Evolutionary conservation across 139 green algal genomes (phyloP), one percentile per base, ranked within the genome.

Genomic region (Pycnococcus provasolii): DNA sequence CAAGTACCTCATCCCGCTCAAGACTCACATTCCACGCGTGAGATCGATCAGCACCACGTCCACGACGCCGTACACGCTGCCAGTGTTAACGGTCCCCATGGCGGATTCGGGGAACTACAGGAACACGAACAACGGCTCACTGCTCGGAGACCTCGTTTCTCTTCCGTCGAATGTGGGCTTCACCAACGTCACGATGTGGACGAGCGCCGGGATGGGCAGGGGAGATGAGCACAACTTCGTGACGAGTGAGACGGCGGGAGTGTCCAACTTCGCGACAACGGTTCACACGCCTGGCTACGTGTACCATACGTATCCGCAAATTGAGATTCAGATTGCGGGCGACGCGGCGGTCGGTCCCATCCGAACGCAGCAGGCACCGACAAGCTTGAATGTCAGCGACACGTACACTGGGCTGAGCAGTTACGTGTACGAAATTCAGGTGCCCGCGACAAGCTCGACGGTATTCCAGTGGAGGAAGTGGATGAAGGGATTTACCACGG

Each of bases 241-340:
- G 26, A 26, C 26, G 26, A 26, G 26, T 26, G 26, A 26, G 26
- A 9, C 48, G 48, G 9, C 48, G 48, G 9, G 48, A 55, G 48
- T 11, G 11, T 37, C 48, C 48, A 11, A 9, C 48, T 55, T 9
- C 48, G 48, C 48, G 48, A 9, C 48, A 55, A 55, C 48, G 48
- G 54, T 61, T n/a, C 9, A n/a, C 54, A 61, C 54, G n/a, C 7
- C 7, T 5, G 54, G 54, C 9, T 61, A 61, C 54, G 9, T 61
- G 9, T 9, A 8, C 7, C 40, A 61, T 6, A 26, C 8, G 7
- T 61, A 42, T 26, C 54, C 54, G n/a, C 6, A 8, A 26, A 37
- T 61, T 6, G 40, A 61, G n/a, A 5, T 61, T n/a, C 6, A 61
- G 54, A 61, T 61, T 26, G 8, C 13, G 9, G 54, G 54, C 54